These are phyloP conservation scores for Penicillium dipodomyicola DNA, from an alignment of 495 filamentous ascomycete genomes.

Conservation along the genomic window DNA sequence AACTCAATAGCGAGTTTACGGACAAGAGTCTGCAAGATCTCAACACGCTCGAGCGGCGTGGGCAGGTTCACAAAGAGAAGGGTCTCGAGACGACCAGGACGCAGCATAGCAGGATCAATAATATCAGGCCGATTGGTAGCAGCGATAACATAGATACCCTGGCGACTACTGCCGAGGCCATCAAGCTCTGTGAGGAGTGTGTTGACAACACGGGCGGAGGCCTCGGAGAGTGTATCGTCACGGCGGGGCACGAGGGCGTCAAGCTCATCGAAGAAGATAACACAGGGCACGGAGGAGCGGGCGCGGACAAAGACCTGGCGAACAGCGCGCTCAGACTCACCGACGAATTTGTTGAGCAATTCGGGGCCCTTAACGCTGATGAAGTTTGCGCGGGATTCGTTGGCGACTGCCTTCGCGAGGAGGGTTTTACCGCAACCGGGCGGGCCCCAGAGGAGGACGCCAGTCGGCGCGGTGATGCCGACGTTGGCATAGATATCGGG, in stretches of 20 bases:
- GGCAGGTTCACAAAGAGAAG: conserved; percentile 89
- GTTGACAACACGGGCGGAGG: conserved; percentile 87
- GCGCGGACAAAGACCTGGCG: conserved; percentile 90
- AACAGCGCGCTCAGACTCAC: conserved; percentile 90
- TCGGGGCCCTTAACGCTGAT: conserved; percentile 97
- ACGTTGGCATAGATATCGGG: conserved; percentile 77
- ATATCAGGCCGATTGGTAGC: conserved; percentile 96
- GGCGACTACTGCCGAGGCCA: conserved; percentile 69
- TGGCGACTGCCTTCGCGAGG: conserved; percentile 92
- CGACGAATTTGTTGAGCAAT: conserved; percentile 91
- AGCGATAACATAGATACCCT: conserved; percentile 90
- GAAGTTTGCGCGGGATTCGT: conserved; percentile 94
- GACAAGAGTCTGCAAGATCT: conserved; percentile 78
- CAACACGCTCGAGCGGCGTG: conserved; percentile 70
- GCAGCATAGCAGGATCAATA: conserved; percentile 92
- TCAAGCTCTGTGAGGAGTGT: conserved; percentile 96
- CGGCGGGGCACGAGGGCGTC: conserved; percentile 87
- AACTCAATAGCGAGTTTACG: conserved; percentile 59
- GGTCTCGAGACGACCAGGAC: conserved; percentile 86
- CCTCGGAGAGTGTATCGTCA: conserved; percentile 77
- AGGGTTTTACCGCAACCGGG: conserved; percentile 97
- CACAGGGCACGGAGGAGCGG: conserved; percentile 80
- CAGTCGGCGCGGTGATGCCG: conserved; percentile 84
- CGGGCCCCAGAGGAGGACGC: conserved; percentile 93
- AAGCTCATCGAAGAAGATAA: conserved; percentile 97